phyloP scores from a whole-genome alignment of 768 basidiomycete species.

The Boletus rubescentipes region DNA sequence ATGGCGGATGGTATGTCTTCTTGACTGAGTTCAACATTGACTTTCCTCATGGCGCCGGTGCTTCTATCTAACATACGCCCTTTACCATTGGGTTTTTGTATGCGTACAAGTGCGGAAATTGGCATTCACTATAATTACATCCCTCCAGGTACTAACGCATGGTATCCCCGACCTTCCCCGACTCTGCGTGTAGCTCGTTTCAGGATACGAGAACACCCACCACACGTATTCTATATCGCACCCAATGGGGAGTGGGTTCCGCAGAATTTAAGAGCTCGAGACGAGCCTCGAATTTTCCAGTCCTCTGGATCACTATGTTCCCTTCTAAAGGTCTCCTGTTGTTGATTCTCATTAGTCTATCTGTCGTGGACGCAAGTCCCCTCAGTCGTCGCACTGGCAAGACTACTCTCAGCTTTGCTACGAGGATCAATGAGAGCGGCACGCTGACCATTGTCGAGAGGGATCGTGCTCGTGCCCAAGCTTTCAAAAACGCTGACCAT shows the following conservation, averaged over 20 bases:
- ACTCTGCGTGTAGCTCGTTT: neutral
- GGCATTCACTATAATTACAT: neutral
- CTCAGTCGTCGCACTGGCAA: slow-evolving; percentile 10
- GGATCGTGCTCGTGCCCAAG: slow-evolving; percentile 3
- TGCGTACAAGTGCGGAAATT: neutral
- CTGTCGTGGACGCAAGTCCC: slow-evolving; percentile 17
- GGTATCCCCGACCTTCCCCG: neutral
- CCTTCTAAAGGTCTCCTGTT: slow-evolving; percentile 13
- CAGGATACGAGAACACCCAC: neutral
- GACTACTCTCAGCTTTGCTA: slow-evolving; percentile 13
- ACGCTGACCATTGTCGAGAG: slow-evolving; percentile 10
- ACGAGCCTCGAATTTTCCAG: neutral
- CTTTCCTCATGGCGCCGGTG: neutral
- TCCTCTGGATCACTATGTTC: slow-evolving; percentile 13
- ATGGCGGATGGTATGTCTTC: neutral
- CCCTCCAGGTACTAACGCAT: neutral
- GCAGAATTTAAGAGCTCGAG: slow-evolving; percentile 1
- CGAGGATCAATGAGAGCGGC: slow-evolving; percentile 14
- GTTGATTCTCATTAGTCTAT: slow-evolving; percentile 11
- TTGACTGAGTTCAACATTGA: neutral
- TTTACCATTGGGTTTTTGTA: neutral
- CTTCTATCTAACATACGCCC: neutral
- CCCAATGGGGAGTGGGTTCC: neutral
- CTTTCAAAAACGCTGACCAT: slow-evolving; percentile 20
- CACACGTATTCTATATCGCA: neutral